Conservation (phyloP, 495 filamentous ascomycete genomes). For the Venustampulla echinocandica region DNA sequence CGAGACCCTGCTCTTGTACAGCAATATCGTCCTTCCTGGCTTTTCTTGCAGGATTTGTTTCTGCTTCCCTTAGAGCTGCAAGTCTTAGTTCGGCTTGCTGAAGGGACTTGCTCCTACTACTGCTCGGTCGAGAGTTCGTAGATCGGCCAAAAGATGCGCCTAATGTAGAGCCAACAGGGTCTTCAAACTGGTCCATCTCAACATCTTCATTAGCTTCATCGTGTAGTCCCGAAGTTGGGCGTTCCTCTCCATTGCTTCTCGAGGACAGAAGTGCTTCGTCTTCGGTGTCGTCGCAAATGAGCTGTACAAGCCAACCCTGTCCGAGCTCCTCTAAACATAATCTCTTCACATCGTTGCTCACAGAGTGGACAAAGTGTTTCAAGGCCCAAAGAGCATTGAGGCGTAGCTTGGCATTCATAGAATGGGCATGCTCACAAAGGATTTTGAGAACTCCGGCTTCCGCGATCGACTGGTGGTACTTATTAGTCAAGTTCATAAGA, state of each 20-base stretch:
- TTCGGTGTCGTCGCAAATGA: constrained; percentile 55
- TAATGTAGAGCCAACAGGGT: constrained; percentile 31
- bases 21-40: constrained; percentile 69
- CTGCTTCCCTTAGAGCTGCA: constrained; percentile 42
- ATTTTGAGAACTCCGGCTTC: constrained; percentile 67
- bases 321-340: constrained; percentile 67
- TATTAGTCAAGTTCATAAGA: constrained; percentile 24
- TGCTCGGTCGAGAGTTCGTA: constrained; percentile 14
- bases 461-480: constrained; percentile 52
- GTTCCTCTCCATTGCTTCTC: constrained; percentile 24
- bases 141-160: constrained; percentile 27
- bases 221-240: constrained; percentile 24
- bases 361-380: constrained; percentile 71
- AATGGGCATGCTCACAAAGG: constrained; percentile 78
- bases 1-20: constrained; percentile 83
- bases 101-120: constrained; percentile 36
- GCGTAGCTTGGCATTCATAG: constrained; percentile 58
- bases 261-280: constrained; percentile 35
- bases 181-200: constrained; percentile 40
- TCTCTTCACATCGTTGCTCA: constrained; percentile 61
- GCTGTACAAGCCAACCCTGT: constrained; percentile 67
- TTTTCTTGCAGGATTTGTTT: constrained; percentile 46
- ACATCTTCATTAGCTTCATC: constrained; percentile 58
- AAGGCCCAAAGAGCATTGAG: constrained; percentile 86
- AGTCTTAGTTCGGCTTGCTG: constrained; percentile 42